These are phyloP conservation scores for Margaritispora aquatica DNA, from an alignment of 495 filamentous ascomycete species.

Conservation along the genomic window DNA sequence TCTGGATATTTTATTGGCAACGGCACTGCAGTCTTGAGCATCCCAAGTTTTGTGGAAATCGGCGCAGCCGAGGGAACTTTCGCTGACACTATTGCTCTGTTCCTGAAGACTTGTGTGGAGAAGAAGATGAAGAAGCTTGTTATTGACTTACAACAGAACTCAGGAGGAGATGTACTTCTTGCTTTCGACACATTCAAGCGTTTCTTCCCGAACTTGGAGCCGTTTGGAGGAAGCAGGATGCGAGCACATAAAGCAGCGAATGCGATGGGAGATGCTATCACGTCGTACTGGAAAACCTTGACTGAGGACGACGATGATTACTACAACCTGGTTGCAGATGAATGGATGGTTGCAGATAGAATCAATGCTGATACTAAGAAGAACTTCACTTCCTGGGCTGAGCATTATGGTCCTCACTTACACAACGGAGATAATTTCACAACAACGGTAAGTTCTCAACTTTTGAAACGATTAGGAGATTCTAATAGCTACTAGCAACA, in stretches of 20 bases:
- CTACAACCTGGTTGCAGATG: slow-evolving; percentile 24
- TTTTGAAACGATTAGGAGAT: no score
- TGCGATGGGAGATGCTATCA: slow-evolving; percentile 36
- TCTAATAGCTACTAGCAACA: slow-evolving; percentile 28
- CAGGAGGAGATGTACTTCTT: slow-evolving; percentile 33
- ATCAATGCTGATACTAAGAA: slow-evolving; percentile 37
- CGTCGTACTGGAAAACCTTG: slow-evolving; percentile 27
- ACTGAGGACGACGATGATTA: slow-evolving; percentile 16
- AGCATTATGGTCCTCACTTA: slow-evolving; percentile 42
- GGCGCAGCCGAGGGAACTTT: slow-evolving; percentile 31
- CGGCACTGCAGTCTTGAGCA: slow-evolving; percentile 37
- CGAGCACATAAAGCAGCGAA: slow-evolving; percentile 36
- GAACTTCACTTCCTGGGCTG: slow-evolving; percentile 47
- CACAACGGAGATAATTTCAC: slow-evolving; percentile 41
- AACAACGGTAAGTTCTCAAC: slow-evolving; percentile 17
- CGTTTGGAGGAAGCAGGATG: slow-evolving; percentile 38
- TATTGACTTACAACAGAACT: slow-evolving; percentile 46
- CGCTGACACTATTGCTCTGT: slow-evolving; percentile 31
- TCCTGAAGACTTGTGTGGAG: slow-evolving; percentile 31
- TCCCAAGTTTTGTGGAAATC: slow-evolving; percentile 39
- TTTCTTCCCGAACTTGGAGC: slow-evolving; percentile 42
- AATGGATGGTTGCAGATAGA: slow-evolving; percentile 36
- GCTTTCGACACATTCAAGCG: slow-evolving; percentile 44
- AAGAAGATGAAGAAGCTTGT: slow-evolving; percentile 38
- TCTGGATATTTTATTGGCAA: slow-evolving; percentile 40